A percentile compares a stretch with the other conserved stretches of the same genome.
phyloP scores from a whole-genome alignment of 116 monocot species.

The Dioscorea cayenensis region DNA sequence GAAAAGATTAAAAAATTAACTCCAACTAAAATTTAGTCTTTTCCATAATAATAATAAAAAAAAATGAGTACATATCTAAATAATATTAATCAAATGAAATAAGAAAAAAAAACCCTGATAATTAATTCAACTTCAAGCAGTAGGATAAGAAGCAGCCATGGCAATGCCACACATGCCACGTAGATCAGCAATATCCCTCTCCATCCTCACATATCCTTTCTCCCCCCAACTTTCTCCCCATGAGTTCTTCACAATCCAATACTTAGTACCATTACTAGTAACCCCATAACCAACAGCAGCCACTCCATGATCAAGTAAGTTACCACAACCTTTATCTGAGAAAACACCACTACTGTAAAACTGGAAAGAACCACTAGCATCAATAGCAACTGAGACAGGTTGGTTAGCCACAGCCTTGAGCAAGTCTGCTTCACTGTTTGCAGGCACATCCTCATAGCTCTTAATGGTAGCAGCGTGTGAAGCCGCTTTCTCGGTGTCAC shows the following conservation, averaged over 20 bases:
- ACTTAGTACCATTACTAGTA: slow-evolving; percentile 4
- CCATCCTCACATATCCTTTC: background rate
- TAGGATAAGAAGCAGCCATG: slow-evolving; percentile 13
- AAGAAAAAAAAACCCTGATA: no score
- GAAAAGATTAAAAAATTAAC: no score
- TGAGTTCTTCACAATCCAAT: slow-evolving; percentile 31
- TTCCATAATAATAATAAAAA: no score
- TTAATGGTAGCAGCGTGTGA: background rate
- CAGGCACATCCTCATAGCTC: background rate
- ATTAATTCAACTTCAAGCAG: background rate
- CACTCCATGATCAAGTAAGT: slow-evolving; percentile 12
- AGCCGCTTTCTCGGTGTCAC: background rate
- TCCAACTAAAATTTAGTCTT: no score
- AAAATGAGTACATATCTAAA: no score
- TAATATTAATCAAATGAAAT: no score
- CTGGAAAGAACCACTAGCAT: background rate
- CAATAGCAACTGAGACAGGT: background rate
- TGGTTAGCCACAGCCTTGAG: background rate
- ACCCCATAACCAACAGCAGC: slow-evolving; percentile 14
- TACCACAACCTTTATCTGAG: background rate
- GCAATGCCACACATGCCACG: background rate
- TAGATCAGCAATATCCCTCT: background rate
- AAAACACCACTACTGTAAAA: background rate
- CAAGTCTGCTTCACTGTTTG: background rate
- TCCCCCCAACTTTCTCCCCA: slow-evolving; percentile 22